Base-by-base conservation (phyloP, 257 asterid species). In the Ophiorrhiza pumila region DNA sequence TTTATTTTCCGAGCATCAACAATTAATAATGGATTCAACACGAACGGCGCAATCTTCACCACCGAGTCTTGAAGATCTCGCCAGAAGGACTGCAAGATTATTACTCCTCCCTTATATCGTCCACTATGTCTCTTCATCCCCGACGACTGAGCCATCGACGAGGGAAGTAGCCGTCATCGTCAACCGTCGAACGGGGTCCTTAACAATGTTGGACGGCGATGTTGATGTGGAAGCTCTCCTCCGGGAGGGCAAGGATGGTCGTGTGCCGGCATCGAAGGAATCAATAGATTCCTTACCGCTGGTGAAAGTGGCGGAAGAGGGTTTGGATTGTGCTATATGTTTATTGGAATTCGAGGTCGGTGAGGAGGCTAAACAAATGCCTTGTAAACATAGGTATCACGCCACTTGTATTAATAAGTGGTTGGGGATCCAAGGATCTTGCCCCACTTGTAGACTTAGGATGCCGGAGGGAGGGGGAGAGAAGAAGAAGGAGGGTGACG, bases 281-380 rank as follows among this genome's bases (percentile, higher is more conserved):
- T 87, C 95, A 31, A 88, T 90, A 22, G 87, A 82, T 1, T 69
- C 88, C 18, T 62, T 90, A 79, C 88, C 88, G 25, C 58, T 62
- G 31, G 84, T 86, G 7, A 23, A 43, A 45, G 52, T 83, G 2
- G 27, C 39, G 41, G 92, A 85, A 12, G 67, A 65, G 15, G 94
- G 83, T 29, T 22, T 27, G 66, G 89, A 88, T 69, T 90, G 96
- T 56, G 69, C 88, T 58, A 85, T 90, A 45, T 90, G 96, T 74
- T 74, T 90, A 25, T 18, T 79, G 17, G 92, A 85, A 75, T 86
- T 73, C 68, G 84, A 74, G 27, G 70, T 56, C 55, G 79, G 74
- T 2, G 82, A 49, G n/a, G 72, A 57, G 41, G 86, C 76, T 20
- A 84, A 79, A 20, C 83, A 84, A 70, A 79, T 84, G 86, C 82